phyloP scores from a whole-genome alignment of 768 basidiomycete species.

The Calocera cornea region DNA sequence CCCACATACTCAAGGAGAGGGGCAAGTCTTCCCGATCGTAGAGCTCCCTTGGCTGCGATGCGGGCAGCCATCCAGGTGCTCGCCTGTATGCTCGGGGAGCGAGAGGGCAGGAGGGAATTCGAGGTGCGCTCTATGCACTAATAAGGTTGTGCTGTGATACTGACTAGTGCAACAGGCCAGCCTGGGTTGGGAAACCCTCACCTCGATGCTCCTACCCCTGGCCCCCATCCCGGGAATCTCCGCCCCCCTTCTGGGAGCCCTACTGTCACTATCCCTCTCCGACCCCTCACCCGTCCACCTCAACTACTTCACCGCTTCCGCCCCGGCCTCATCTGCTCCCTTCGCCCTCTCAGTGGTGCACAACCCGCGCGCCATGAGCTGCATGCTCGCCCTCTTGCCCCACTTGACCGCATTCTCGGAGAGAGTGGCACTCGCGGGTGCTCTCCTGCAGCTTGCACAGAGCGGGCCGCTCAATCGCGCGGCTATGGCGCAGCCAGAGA shows the following conservation, averaged over 20 bases:
- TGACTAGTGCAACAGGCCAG: too few relatives aligned
- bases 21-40: constrained; percentile 21
- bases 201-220: constrained; percentile 43
- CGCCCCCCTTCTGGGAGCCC: constrained; percentile 48
- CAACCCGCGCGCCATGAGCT: constrained; percentile 42
- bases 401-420: constrained; percentile 23
- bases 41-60: constrained; percentile 25
- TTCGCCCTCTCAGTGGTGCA: constrained; percentile 19
- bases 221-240: constrained; percentile 34
- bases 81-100: background rate
- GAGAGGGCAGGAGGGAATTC: constrained; percentile 5
- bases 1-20: too few relatives aligned
- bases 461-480: background rate
- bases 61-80: background rate
- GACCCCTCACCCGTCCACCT: constrained; percentile 40
- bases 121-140: background rate
- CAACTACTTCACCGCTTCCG: background rate
- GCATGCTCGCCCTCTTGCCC: constrained; percentile 40
- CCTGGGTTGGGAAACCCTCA: constrained; percentile 52
- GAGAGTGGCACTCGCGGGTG: constrained; percentile 36
- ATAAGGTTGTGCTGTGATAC: too few relatives aligned
- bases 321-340: constrained; percentile 36
- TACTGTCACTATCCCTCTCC: constrained; percentile 52
- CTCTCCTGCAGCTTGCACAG: constrained; percentile 36
- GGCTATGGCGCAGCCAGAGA: constrained; percentile 7